Conservation (phyloP, 805 yeast species). For the Pichia sporocuriosa region DNA sequence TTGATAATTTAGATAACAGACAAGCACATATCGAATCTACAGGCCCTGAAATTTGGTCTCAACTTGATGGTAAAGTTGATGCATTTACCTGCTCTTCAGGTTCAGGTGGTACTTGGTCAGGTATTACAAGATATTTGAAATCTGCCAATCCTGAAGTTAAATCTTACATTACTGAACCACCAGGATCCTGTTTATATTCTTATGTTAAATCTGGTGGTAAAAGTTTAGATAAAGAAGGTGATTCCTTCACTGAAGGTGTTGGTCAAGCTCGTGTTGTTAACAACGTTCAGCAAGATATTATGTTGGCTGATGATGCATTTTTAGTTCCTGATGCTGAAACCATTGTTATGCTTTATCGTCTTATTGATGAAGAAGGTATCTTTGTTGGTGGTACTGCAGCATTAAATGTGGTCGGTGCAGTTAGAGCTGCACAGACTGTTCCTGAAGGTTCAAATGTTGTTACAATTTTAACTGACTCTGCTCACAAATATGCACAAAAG, state of each 20-base stretch:
- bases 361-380: constrained; percentile 85
- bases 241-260: constrained; percentile 91
- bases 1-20: constrained; percentile 80
- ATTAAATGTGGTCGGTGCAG: constrained; percentile 85
- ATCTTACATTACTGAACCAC: constrained; percentile 83
- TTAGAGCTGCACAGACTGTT: constrained; percentile 60
- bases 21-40: constrained; percentile 87
- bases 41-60: constrained; percentile 91
- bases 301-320: constrained; percentile 71
- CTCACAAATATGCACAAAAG: constrained; percentile 81
- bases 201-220: constrained; percentile 68
- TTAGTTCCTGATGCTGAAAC: constrained; percentile 73
- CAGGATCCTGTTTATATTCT: constrained; percentile 80
- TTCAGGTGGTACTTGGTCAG: constrained; percentile 91
- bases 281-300: constrained; percentile 68
- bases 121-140: constrained; percentile 73
- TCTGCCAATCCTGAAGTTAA: constrained; percentile 56
- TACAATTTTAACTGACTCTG: constrained; percentile 85
- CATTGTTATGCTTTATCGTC: constrained; percentile 74
- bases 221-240: constrained; percentile 64
- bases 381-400: constrained; percentile 90
- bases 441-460: constrained; percentile 81
- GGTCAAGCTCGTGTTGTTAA: constrained; percentile 93
- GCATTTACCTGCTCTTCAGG: constrained; percentile 91
- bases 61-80: constrained; percentile 71